phyloP scores from a whole-genome alignment of 495 filamentous ascomycete species.

The Penicillium nucicola region DNA sequence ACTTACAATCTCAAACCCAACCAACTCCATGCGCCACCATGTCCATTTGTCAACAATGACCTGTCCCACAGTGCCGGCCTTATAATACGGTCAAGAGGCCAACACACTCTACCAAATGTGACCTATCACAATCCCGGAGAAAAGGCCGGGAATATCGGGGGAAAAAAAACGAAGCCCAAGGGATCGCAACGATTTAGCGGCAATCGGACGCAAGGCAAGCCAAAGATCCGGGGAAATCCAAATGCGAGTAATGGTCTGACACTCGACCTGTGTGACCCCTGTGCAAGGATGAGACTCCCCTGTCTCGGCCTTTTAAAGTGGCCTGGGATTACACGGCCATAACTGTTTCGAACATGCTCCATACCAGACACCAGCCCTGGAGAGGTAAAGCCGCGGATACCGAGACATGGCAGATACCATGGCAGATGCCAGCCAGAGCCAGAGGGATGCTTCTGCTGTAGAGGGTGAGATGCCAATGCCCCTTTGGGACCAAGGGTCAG shows the following conservation, averaged over 20 bases:
- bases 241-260: conserved; percentile 23
- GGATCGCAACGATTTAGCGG: not conserved
- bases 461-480: too few relatives aligned
- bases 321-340: not conserved
- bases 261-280: conserved; percentile 15
- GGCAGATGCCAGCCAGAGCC: too few relatives aligned
- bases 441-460: too few relatives aligned
- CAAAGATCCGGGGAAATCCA: conserved; percentile 12
- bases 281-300: conserved; percentile 18
- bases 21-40: not conserved
- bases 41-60: not conserved
- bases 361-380: too few relatives aligned
- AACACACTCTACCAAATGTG: not conserved
- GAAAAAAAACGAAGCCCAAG: not conserved
- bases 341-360: too few relatives aligned
- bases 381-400: too few relatives aligned
- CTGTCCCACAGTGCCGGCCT: not conserved
- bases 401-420: too few relatives aligned
- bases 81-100: conserved; percentile 2
- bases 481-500: conserved; percentile 17
- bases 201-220: conserved; percentile 9
- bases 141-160: not conserved
- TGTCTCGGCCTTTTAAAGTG: conserved; percentile 12
- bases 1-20: conserved; percentile 1
- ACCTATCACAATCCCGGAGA: conserved; percentile 4